Evolutionary conservation across 371 early-diverging fungal genomes (phyloP).

Genomic region (Funneliformis caledonium): DNA sequence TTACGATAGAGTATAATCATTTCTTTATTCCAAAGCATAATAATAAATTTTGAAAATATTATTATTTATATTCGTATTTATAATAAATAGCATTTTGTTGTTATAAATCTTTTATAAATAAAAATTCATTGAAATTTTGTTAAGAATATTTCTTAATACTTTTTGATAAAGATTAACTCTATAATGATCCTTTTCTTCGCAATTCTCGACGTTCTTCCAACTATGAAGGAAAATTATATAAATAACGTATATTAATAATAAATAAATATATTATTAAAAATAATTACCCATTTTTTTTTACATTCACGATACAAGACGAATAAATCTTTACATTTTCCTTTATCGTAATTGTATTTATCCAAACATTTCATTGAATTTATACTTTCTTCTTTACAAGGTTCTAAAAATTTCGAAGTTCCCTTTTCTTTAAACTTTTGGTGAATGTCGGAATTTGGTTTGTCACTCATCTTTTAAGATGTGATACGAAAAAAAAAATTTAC

Average conservation of each 20-base stretch:
- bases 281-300: conserved; percentile 69
- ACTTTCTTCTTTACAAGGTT: conserved; percentile 65
- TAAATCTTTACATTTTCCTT: conserved; percentile 59
- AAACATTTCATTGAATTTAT: conserved; percentile 69
- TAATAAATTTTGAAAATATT: neutral
- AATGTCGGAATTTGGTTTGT: neutral
- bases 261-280: neutral
- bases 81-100: neutral
- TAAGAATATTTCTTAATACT: neutral
- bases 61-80: neutral
- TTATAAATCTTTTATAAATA: neutral
- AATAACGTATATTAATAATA: neutral
- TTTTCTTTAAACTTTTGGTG: conserved; percentile 59
- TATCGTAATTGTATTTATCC: conserved; percentile 65
- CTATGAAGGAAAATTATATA: neutral
- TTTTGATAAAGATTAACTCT: neutral
- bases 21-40: conserved; percentile 4
- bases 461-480: no score
- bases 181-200: conserved; percentile 22
- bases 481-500: no score
- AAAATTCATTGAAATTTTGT: neutral
- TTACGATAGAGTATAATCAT: neutral
- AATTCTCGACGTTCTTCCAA: conserved; percentile 22
- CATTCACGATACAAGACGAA: conserved; percentile 70
- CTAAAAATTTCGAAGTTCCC: conserved; percentile 63